phyloP scores from a whole-genome alignment of 1,284 basidiomycete genomes.

The Cutaneotrichosporon mucoides region DNA sequence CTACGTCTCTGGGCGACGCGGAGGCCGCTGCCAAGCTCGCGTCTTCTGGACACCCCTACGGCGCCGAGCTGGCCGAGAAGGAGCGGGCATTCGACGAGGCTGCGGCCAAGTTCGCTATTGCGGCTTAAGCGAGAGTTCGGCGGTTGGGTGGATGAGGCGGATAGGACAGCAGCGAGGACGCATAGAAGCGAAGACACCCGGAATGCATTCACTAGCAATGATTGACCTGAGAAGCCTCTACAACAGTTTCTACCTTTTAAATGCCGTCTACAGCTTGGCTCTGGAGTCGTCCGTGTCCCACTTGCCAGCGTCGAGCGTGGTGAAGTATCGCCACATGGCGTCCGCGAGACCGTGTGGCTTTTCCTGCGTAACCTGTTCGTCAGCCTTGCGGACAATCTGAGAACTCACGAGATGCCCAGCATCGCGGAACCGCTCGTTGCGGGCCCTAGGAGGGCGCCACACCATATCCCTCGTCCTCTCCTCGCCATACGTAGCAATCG shows the following conservation, averaged over 20 bases:
- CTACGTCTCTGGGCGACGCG: slow-evolving; percentile 58
- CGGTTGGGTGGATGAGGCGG: not conserved
- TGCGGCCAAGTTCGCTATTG: slow-evolving; percentile 58
- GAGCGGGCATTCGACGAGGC: slow-evolving; percentile 57
- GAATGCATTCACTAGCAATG: too few relatives aligned
- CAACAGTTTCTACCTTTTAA: not conserved
- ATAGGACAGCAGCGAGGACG: not conserved
- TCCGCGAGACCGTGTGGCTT: slow-evolving; percentile 33
- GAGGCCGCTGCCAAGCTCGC: slow-evolving; percentile 55
- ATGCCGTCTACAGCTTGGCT: slow-evolving; percentile 6
- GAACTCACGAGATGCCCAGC: slow-evolving; percentile 37
- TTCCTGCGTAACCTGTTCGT: slow-evolving; percentile 34
- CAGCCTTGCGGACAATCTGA: not conserved
- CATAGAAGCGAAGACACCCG: not conserved
- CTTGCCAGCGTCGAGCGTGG: slow-evolving; percentile 14
- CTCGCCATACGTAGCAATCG: slow-evolving; percentile 27
- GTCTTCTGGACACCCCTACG: slow-evolving; percentile 40
- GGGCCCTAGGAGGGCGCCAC: slow-evolving; percentile 27
- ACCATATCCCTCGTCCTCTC: slow-evolving; percentile 32
- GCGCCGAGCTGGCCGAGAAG: slow-evolving; percentile 40
- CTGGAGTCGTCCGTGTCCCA: slow-evolving; percentile 9
- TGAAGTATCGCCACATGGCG: slow-evolving; percentile 31
- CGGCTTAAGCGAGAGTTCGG: slow-evolving; percentile 21
- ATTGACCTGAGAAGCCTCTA: not conserved
- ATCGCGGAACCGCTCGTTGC: slow-evolving; percentile 33